phyloP scores from a whole-genome alignment of 2,329 filamentous ascomycete genomes.

The Sporothrix luriei region DNA sequence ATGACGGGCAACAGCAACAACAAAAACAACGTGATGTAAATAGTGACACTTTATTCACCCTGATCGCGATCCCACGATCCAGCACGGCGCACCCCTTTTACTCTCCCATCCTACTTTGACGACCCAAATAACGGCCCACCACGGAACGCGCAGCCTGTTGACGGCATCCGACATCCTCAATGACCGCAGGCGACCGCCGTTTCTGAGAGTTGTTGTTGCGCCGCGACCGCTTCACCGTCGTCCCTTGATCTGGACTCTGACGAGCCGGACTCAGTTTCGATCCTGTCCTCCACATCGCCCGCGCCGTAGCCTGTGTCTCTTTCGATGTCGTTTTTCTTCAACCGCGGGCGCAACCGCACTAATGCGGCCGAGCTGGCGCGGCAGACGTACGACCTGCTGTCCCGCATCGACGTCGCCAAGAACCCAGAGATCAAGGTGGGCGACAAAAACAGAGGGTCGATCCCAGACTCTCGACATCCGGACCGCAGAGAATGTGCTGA shows the following conservation, averaged over 20 bases:
- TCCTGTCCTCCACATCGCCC: background rate
- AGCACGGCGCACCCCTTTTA: constrained; percentile 5
- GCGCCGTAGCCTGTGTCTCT: background rate
- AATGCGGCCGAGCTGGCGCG: constrained; percentile 38
- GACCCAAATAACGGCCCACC: background rate
- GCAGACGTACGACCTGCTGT: constrained; percentile 37
- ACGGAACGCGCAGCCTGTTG: constrained; percentile 6
- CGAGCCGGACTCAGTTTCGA: background rate
- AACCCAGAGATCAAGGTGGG: constrained; percentile 32
- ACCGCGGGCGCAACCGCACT: constrained; percentile 37
- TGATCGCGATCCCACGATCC: constrained; percentile 20
- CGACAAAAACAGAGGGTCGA: background rate
- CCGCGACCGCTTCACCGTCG: background rate
- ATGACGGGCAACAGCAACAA: background rate
- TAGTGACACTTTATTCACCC: constrained; percentile 23
- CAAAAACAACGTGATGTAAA: constrained; percentile 29
- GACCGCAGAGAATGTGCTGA: background rate
- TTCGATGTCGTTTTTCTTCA: constrained; percentile 39
- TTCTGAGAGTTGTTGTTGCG: constrained; percentile 14
- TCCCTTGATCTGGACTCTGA: background rate
- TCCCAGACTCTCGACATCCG: too few species aligned
- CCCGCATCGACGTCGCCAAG: constrained; percentile 33
- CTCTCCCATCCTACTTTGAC: background rate
- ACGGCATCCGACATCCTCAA: background rate
- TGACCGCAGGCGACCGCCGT: constrained; percentile 8